Evolutionary conservation across 2,329 filamentous ascomycete genomes (phyloP).

Genomic region (Cyphellophora europaea): DNA sequence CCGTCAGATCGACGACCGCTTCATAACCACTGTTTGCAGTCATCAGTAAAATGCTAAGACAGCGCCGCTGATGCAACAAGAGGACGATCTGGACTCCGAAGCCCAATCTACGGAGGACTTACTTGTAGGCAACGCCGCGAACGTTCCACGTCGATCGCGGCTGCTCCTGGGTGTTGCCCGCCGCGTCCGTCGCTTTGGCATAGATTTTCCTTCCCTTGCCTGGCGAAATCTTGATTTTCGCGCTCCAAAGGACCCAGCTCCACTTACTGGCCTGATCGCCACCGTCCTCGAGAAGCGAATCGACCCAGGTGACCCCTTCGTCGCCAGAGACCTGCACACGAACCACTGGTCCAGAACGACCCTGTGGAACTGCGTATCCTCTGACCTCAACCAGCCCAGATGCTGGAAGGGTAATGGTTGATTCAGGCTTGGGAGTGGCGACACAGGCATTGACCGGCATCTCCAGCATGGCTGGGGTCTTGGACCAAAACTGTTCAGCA

Average conservation of each 20-base stretch:
- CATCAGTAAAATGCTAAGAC: no score
- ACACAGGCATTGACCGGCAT: slow-evolving; percentile 50
- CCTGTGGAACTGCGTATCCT: slow-evolving; percentile 49
- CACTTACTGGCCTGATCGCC: slow-evolving; percentile 31
- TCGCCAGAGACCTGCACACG: slow-evolving; percentile 46
- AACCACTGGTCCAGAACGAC: slow-evolving; percentile 42
- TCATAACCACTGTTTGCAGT: no score
- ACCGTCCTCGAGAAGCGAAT: slow-evolving; percentile 31
- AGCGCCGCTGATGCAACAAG: no score
- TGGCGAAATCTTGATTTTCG: slow-evolving; percentile 30
- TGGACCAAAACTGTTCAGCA: slow-evolving; percentile 44
- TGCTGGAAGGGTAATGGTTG: slow-evolving; percentile 32
- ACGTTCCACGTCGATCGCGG: slow-evolving; percentile 46
- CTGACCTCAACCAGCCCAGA: slow-evolving; percentile 36
- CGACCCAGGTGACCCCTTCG: slow-evolving; percentile 39
- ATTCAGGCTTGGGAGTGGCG: slow-evolving; percentile 35
- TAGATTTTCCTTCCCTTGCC: slow-evolving; percentile 37
- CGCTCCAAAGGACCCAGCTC: slow-evolving; percentile 50
- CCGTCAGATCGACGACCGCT: slow-evolving; percentile 39
- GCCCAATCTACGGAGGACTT: no score
- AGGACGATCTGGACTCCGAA: no score
- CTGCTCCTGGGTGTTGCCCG: slow-evolving; percentile 41
- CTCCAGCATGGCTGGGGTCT: slow-evolving; percentile 41
- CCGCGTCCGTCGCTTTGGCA: slow-evolving; percentile 45
- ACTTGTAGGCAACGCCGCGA: slow-evolving; percentile 52